phyloP scores from a whole-genome alignment of 331 rosid species.

The Cydonia oblonga region DNA sequence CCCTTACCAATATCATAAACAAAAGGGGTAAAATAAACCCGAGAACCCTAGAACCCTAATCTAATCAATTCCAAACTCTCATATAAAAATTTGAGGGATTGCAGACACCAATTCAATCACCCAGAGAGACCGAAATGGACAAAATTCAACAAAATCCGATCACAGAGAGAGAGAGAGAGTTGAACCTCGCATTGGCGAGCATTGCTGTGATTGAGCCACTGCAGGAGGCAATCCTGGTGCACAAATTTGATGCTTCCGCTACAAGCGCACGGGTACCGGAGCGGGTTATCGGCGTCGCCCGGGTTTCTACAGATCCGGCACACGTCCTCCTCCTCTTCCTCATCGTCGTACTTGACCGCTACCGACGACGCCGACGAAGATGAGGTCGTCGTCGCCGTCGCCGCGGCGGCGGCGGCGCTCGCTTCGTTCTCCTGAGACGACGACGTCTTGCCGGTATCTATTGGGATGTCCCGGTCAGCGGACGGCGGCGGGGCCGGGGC shows the following conservation, averaged over 20 bases:
- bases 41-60: neutral
- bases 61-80: neutral
- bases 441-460: conserved; percentile 18
- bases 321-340: conserved; percentile 93
- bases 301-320: conserved; percentile 97
- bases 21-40: neutral
- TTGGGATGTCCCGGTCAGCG: conserved; percentile 27
- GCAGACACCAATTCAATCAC: neutral
- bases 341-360: conserved; percentile 56
- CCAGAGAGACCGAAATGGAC: neutral
- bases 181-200: conserved; percentile 99
- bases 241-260: conserved; percentile 97
- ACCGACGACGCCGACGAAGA: conserved; percentile 25
- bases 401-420: conserved; percentile 8
- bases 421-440: conserved; percentile 39
- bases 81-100: neutral
- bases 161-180: neutral
- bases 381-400: conserved; percentile 17
- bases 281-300: conserved; percentile 82
- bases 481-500: conserved; percentile 46
- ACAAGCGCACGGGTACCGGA: conserved; percentile 92
- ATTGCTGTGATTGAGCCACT: conserved; percentile 99
- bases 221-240: conserved; percentile 96
- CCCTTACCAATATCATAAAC: neutral
- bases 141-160: neutral